Conservation (phyloP, 148 eudicot species). For the Rhododendron henanense region DNA sequence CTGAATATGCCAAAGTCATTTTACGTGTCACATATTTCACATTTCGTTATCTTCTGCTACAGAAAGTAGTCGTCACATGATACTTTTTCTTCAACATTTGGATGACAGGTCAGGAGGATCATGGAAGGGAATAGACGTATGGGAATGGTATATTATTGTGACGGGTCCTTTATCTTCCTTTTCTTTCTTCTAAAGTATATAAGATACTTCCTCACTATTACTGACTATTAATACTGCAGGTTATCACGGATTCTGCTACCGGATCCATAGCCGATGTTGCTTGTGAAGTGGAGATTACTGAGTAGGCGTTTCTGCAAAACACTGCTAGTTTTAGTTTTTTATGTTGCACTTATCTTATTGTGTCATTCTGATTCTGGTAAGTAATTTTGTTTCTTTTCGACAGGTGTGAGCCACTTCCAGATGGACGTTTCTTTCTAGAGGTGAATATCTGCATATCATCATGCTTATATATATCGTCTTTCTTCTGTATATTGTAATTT, state of each 20-base stretch:
- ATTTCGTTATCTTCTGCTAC: neutral
- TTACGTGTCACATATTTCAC: neutral
- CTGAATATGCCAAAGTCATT: neutral
- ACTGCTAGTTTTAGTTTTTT: constrained; percentile 3
- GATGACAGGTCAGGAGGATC: constrained; percentile 89
- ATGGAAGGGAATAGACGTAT: constrained; percentile 99
- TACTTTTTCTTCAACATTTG: constrained; percentile 7
- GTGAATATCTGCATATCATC: constrained; percentile 25
- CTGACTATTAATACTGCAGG: constrained; percentile 45
- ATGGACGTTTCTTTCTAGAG: constrained; percentile 98
- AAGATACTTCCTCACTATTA: constrained; percentile 1
- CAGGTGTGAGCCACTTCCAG: constrained; percentile 98
- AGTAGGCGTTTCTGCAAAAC: constrained; percentile 14
- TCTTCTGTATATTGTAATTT: neutral
- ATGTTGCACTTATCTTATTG: constrained; percentile 29
- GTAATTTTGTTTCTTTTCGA: constrained; percentile 16
- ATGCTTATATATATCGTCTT: constrained; percentile 5
- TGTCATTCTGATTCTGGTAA: neutral
- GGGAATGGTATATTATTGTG: constrained; percentile 84
- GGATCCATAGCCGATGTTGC: constrained; percentile 87
- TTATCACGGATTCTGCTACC: constrained; percentile 29
- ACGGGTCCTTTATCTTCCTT: constrained; percentile 19
- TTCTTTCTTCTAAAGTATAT: constrained; percentile 8
- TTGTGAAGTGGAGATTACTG: constrained; percentile 98
- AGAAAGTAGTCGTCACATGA: neutral